A percentile compares a stretch with the other conserved stretches of the same genome.
Conservation (phyloP, 1,139 yeast species). For the Trichomonascaceae sp. region DNA sequence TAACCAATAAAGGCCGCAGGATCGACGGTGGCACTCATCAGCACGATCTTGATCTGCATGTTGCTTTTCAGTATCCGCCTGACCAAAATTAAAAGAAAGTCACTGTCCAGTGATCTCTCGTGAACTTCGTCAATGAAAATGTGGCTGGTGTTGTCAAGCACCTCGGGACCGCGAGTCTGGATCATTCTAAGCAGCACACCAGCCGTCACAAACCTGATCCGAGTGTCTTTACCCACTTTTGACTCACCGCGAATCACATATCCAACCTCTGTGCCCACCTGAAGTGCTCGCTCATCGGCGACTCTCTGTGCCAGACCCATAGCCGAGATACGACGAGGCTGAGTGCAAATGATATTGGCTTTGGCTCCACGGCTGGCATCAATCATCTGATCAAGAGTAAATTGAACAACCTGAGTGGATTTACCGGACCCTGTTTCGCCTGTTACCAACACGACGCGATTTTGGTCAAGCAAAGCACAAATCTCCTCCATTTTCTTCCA, state of each 20-base stretch:
- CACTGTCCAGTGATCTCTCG: conserved; percentile 86
- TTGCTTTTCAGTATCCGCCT: conserved; percentile 30
- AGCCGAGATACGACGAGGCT: conserved; percentile 91
- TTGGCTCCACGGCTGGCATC: conserved; percentile 31
- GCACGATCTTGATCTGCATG: conserved; percentile 45
- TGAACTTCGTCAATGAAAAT: conserved; percentile 91
- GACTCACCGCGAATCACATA: conserved; percentile 86
- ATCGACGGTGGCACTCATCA: conserved; percentile 94
- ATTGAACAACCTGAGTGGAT: conserved; percentile 87
- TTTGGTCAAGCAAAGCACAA: conserved; percentile 39
- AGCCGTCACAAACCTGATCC: conserved; percentile 77
- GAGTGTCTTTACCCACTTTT: conserved; percentile 45
- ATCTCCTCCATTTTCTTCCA: conserved; percentile 55
- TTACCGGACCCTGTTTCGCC: conserved; percentile 98
- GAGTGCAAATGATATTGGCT: conserved; percentile 67
- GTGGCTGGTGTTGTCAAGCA: conserved; percentile 46
- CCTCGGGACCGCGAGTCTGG: conserved; percentile 32
- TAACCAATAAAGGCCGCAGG: conserved; percentile 52
- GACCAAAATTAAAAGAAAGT: conserved; percentile 64
- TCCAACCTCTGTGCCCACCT: conserved; percentile 72
- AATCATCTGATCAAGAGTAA: conserved; percentile 49
- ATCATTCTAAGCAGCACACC: conserved; percentile 84
- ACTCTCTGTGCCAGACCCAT: conserved; percentile 91
- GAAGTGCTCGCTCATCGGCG: conserved; percentile 61
- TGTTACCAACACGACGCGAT: conserved; percentile 65